Percentiles rank a stretch among this genome's conserved stretches.
These are phyloP conservation scores for Fusarium keratoplasticum DNA, from an alignment of 2,329 filamentous ascomycete genomes.

Conservation along the genomic window DNA sequence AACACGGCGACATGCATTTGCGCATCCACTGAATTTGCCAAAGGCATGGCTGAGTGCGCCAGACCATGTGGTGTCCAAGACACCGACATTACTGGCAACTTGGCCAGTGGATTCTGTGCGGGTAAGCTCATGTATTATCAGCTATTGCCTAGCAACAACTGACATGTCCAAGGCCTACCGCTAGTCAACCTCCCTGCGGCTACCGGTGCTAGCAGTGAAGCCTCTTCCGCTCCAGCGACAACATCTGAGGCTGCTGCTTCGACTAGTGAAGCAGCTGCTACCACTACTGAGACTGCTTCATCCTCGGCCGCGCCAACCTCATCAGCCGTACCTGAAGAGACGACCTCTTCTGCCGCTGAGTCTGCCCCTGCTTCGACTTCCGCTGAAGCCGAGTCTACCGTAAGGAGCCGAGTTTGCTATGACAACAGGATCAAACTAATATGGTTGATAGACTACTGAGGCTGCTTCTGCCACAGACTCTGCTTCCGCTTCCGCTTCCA, in stretches of 20 bases:
- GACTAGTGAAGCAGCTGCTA: slow-evolving; percentile 11
- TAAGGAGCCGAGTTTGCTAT: slow-evolving; percentile 15
- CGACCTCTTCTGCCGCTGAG: not conserved
- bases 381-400: slow-evolving; percentile 19
- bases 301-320: slow-evolving; percentile 5
- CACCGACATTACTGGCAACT: slow-evolving; percentile 31
- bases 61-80: slow-evolving; percentile 42
- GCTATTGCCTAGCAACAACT: slow-evolving; percentile 3
- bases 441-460: slow-evolving; percentile 20
- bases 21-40: slow-evolving; percentile 47
- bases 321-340: slow-evolving; percentile 6
- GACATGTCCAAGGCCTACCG: slow-evolving; percentile 22
- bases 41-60: slow-evolving; percentile 57
- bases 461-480: slow-evolving; percentile 4
- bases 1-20: slow-evolving; percentile 55
- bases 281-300: slow-evolving; percentile 18
- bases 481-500: slow-evolving; percentile 10
- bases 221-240: slow-evolving; percentile 15
- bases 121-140: slow-evolving; percentile 28
- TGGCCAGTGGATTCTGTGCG: slow-evolving; percentile 38
- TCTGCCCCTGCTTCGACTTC: not conserved
- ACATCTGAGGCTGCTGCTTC: slow-evolving; percentile 16
- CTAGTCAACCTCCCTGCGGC: slow-evolving; percentile 20
- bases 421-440: not conserved
- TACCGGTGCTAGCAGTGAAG: slow-evolving; percentile 1